Evolutionary conservation across 192 early-diverging fungal genomes (phyloP).

Genomic region (Phycomyces blakesleeanus): DNA sequence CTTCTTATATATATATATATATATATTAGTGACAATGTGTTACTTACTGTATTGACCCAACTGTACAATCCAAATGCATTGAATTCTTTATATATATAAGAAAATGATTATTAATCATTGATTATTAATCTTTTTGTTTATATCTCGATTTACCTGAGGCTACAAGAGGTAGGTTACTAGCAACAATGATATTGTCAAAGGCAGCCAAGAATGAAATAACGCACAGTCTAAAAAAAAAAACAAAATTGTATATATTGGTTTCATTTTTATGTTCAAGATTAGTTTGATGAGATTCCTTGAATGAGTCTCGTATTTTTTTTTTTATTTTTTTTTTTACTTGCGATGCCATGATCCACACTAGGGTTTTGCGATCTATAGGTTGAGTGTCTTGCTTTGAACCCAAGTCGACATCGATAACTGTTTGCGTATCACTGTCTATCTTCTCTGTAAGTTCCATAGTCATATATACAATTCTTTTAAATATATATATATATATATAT

Average conservation of each 20-base stretch:
- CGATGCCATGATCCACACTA: slow-evolving; percentile 10
- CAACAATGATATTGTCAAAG: slow-evolving; percentile 33
- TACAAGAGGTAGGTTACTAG: slow-evolving; percentile 23
- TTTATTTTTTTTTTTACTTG: no score
- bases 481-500: no score
- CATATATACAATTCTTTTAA: no score
- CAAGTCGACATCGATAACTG: background rate
- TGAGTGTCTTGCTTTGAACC: background rate
- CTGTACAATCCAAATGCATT: slow-evolving; percentile 29
- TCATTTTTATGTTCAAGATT: no score
- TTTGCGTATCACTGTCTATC: no score
- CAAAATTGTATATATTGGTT: no score
- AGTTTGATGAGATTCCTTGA: no score
- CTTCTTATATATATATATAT: no score
- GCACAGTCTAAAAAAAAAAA: slow-evolving; percentile 18
- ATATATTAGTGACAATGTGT: no score
- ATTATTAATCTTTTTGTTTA: background rate
- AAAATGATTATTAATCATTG: background rate
- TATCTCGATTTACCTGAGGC: slow-evolving; percentile 20
- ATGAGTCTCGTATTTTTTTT: no score
- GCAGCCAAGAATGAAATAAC: slow-evolving; percentile 27
- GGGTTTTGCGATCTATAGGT: background rate
- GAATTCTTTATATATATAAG: slow-evolving; percentile 9
- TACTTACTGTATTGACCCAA: slow-evolving; percentile 32
- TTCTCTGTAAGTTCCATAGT: no score